phyloP scores from a whole-genome alignment of 352 stramenopile genomes.

The Globisporangium spiculum region DNA sequence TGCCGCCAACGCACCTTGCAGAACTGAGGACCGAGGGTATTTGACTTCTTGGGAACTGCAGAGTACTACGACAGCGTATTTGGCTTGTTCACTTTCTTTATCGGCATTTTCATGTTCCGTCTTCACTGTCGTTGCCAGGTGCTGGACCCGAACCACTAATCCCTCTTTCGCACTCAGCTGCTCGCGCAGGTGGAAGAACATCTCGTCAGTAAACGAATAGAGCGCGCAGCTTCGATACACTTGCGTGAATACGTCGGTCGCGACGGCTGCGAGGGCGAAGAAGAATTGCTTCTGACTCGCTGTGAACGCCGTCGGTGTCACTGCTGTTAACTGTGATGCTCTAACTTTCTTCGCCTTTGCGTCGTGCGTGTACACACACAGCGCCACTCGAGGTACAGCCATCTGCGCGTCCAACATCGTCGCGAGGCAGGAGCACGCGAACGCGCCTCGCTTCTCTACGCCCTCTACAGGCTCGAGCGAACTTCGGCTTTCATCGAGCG shows the following conservation, averaged over 20 bases:
- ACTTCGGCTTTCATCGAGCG: conserved; percentile 52
- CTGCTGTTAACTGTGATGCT: background rate
- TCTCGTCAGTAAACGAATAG: conserved; percentile 41
- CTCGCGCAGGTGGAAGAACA: conserved; percentile 45
- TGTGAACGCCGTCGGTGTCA: conserved; percentile 34
- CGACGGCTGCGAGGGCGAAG: conserved; percentile 46
- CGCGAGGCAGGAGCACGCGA: conserved; percentile 52
- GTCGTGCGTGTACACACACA: conserved; percentile 65
- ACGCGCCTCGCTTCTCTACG: conserved; percentile 51
- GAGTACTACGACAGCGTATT: conserved; percentile 15
- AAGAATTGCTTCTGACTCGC: conserved; percentile 55
- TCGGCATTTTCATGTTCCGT: background rate
- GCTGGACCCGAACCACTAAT: conserved; percentile 30
- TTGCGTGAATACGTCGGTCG: conserved; percentile 40
- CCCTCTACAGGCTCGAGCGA: conserved; percentile 37
- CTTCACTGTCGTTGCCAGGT: background rate
- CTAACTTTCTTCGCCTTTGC: conserved; percentile 11
- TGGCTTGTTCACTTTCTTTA: background rate
- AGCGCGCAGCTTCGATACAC: conserved; percentile 59
- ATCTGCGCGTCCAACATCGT: conserved; percentile 53
- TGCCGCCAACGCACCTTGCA: conserved; percentile 29
- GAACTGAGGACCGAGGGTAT: conserved; percentile 7
- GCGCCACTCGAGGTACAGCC: conserved; percentile 28
- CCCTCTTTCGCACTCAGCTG: conserved; percentile 41
- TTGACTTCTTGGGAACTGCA: conserved; percentile 35